These are phyloP conservation scores for Phytophthora pisi DNA, from an alignment of 352 stramenopile species.

Conservation along the genomic window DNA sequence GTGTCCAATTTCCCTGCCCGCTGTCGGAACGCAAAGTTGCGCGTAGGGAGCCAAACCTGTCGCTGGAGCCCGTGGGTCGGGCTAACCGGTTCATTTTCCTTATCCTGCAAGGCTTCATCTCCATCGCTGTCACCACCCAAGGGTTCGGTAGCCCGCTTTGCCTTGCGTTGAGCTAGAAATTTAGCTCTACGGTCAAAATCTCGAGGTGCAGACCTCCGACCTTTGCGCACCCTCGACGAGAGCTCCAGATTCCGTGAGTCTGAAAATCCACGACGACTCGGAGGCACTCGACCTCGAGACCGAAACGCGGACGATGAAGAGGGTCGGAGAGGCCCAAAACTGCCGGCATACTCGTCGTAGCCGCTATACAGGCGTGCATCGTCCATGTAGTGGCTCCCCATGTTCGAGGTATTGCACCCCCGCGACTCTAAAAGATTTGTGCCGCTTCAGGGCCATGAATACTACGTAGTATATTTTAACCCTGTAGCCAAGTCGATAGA, in stretches of 20 bases:
- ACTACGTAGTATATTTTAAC: neutral
- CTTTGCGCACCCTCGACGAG: conserved; percentile 8
- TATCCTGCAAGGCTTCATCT: conserved; percentile 20
- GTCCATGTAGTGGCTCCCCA: conserved; percentile 32
- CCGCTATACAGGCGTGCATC: conserved; percentile 30
- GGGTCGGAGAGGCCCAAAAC: conserved; percentile 54
- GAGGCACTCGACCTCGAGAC: neutral
- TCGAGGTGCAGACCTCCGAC: conserved; percentile 10
- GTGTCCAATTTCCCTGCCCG: conserved; percentile 78
- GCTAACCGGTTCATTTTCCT: conserved; percentile 22
- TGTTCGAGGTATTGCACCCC: neutral
- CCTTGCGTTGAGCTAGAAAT: conserved; percentile 31
- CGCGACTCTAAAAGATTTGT: conserved; percentile 27
- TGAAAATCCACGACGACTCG: conserved; percentile 6
- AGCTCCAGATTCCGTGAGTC: conserved; percentile 2
- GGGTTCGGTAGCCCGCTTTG: conserved; percentile 1
- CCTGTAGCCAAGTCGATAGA: neutral
- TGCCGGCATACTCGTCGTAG: conserved; percentile 74
- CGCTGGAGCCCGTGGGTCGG: conserved; percentile 19
- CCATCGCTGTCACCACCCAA: conserved; percentile 13
- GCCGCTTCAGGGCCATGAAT: conserved; percentile 18
- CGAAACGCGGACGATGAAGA: conserved; percentile 17
- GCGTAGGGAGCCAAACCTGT: conserved; percentile 73
- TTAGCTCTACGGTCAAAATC: conserved; percentile 34
- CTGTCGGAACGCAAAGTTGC: conserved; percentile 80